These are phyloP conservation scores for Beta corolliflora DNA, from an alignment of 179 eudicot species.

Conservation along the genomic window DNA sequence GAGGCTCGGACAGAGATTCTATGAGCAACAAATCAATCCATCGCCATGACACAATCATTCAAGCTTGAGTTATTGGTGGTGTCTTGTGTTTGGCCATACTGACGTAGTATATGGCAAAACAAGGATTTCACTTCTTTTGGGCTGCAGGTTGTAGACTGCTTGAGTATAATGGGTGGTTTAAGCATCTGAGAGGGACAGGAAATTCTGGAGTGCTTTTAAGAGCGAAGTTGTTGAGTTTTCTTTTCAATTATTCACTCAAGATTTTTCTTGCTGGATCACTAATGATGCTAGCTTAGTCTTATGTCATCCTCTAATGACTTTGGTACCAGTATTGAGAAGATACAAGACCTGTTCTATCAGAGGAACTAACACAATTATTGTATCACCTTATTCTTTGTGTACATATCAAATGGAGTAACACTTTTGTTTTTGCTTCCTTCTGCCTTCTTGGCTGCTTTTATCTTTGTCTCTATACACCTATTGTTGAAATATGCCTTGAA, in stretches of 20 bases:
- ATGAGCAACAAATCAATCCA: conserved; percentile 32
- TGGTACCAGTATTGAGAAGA: background rate
- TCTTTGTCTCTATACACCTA: no score
- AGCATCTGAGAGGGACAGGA: background rate
- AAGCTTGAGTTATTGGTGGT: background rate
- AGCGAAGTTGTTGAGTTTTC: background rate
- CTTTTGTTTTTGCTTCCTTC: background rate
- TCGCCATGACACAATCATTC: background rate
- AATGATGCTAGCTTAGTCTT: background rate
- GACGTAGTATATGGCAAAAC: background rate
- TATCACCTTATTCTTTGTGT: background rate
- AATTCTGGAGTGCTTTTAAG: background rate
- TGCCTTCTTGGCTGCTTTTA: no score
- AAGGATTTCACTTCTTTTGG: background rate
- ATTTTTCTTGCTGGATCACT: background rate
- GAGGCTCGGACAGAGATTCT: conserved; percentile 59
- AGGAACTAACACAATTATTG: background rate
- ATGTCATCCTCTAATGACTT: background rate
- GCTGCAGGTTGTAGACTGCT: background rate
- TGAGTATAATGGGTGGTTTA: background rate
- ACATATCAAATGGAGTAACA: background rate
- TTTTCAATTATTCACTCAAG: background rate
- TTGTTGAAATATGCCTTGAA: no score
- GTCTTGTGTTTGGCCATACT: background rate
- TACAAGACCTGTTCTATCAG: background rate